phyloP scores from a whole-genome alignment of 2,329 filamentous ascomycete species.

The Fusarium incarnatum region DNA sequence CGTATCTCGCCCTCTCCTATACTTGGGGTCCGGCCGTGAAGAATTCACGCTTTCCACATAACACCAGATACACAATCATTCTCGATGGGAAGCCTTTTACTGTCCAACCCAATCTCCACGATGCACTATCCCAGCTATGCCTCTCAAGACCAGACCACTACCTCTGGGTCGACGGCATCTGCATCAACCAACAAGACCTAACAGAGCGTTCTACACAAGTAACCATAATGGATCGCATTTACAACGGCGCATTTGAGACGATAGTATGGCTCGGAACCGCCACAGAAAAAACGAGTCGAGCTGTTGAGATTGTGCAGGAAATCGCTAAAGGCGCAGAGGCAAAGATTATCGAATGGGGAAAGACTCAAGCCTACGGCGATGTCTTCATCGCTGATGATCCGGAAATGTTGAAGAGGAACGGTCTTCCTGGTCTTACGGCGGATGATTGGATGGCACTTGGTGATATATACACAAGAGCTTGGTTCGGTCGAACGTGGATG shows the following conservation, averaged over 20 bases:
- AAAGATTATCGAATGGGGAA: background rate
- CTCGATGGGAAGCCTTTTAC: rapidly evolving
- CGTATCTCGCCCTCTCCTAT: background rate
- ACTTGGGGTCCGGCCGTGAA: background rate
- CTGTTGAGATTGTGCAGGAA: background rate
- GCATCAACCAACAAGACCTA: background rate
- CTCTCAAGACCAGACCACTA: background rate
- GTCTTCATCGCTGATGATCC: background rate
- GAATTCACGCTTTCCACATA: rapidly evolving
- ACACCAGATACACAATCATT: rapidly evolving
- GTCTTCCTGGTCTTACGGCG: background rate
- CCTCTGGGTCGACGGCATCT: background rate
- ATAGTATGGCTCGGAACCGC: background rate
- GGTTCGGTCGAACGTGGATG: background rate
- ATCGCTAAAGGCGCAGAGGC: background rate
- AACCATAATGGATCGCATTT: background rate
- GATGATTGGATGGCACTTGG: background rate
- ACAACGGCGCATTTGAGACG: background rate
- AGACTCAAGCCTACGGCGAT: background rate
- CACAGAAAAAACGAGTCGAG: rapidly evolving
- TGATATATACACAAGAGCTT: background rate
- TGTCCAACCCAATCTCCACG: background rate
- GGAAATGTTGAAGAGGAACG: background rate
- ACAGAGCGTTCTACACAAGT: background rate
- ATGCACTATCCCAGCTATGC: background rate